Evolutionary conservation across 2,329 filamentous ascomycete genomes (phyloP), one percentile per base, ranked within the genome.

Genomic region (Keithomyces neogunnii): DNA sequence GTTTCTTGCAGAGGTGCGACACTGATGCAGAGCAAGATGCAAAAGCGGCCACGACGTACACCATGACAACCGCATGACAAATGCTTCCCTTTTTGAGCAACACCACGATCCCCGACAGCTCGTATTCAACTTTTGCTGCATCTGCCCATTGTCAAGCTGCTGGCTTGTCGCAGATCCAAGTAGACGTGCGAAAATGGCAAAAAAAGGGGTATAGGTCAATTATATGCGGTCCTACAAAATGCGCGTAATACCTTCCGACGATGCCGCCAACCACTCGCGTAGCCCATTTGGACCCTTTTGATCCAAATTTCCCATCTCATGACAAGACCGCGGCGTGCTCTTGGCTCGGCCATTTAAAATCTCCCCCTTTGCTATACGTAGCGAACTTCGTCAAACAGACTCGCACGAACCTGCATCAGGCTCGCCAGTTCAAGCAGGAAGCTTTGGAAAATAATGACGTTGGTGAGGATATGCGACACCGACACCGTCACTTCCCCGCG

Each of bases 371-470:
- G 11, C 11, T 43, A 70, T 43, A 69, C 65, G 52, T 85, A 89
- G 39, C 78, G 80, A 30, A 89, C 83, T 65, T 92, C 88, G 50
- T 85, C 85, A 67, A 92, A 91, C 46, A 91, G 66, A 10, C 83
- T 84, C 29, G 85, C 86, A 50, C 88, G 75, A 36, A 87, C 84
- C 65, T 92, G 87, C 53, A 90, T 75, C 59, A 91, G 67, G 30
- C 86, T 85, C 2, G 86, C 83, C 51, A 92, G 67, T 66, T 93
- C 88, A 47, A 92, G 75, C 47, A 92, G 68, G 63, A 93, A 93
- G 36, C 87, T 86, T 65, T 93, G 88, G 52, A 90, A 73, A 48
- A 92, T 80, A 52, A 92, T 80, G 40, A 86, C 81, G 64, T 92
- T 93, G 5, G 88, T 92, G 55, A 93, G 71, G 9, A 92, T 73